Evolutionary conservation across 257 asterid species (phyloP).

Genomic region (Solanum pennellii): DNA sequence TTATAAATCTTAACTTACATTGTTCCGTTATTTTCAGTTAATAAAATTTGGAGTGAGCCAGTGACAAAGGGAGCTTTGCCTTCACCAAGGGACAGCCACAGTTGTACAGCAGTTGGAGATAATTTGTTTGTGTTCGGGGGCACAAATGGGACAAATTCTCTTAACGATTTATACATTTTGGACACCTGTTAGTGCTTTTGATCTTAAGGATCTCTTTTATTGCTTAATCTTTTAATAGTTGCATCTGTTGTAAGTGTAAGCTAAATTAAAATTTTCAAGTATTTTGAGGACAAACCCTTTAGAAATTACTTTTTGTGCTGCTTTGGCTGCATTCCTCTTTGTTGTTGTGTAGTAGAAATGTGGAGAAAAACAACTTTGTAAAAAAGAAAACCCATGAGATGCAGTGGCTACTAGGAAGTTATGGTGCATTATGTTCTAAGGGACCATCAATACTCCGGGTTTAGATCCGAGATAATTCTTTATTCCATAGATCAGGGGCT

Average conservation of each 20-base stretch:
- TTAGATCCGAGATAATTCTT: not conserved
- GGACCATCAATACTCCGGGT: not conserved
- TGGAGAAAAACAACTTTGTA: not conserved
- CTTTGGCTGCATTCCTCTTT: not conserved
- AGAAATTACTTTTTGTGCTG: not conserved
- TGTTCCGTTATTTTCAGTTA: slow-evolving; percentile 26
- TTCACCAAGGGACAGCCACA: slow-evolving; percentile 87
- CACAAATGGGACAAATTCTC: slow-evolving; percentile 78
- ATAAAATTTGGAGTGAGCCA: slow-evolving; percentile 69
- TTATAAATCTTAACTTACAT: not conserved
- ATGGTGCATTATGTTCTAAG: not conserved
- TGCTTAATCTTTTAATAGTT: not conserved
- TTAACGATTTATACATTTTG: slow-evolving; percentile 67
- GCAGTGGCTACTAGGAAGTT: not conserved
- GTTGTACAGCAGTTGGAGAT: slow-evolving; percentile 86
- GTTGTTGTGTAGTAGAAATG: not conserved
- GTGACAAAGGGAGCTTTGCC: slow-evolving; percentile 56
- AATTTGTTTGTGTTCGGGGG: slow-evolving; percentile 83
- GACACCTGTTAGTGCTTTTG: slow-evolving; percentile 56
- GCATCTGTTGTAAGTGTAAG: not conserved
- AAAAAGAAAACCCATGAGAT: not conserved
- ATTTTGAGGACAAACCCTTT: not conserved
- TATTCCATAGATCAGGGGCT: not conserved
- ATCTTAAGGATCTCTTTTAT: not conserved
- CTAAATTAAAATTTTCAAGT: not conserved